Conservation (phyloP, 1,284 basidiomycete species). For the Malassezia sp. region DNA sequence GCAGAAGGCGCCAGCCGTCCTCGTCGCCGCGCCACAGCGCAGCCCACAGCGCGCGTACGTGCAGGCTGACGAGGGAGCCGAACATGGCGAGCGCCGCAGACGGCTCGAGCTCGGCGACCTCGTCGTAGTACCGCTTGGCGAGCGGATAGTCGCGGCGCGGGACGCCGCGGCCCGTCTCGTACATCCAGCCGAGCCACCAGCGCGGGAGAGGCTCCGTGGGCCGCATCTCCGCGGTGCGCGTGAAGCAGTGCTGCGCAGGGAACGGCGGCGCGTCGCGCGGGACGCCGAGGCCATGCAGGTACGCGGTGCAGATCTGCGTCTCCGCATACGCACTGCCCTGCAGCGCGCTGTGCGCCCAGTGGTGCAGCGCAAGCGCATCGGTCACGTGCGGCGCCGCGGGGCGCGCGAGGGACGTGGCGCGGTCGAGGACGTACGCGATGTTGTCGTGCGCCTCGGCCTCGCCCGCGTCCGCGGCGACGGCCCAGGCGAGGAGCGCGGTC, state of each 20-base stretch:
- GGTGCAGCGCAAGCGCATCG: constrained; percentile 68
- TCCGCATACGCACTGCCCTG: constrained; percentile 90
- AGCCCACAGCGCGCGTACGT: constrained; percentile 68
- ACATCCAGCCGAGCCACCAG: constrained; percentile 98
- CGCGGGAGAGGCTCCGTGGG: background rate
- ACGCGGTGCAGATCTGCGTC: constrained; percentile 78
- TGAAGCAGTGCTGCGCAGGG: constrained; percentile 2
- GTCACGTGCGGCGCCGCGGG: constrained; percentile 31
- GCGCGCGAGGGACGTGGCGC: constrained; percentile 44
- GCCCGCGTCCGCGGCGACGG: constrained; percentile 74
- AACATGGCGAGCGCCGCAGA: background rate
- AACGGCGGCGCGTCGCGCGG: too few relatives aligned
- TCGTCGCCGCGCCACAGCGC: constrained; percentile 12
- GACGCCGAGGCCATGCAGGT: constrained; percentile 49
- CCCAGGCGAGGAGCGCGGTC: constrained; percentile 52
- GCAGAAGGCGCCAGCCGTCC: constrained; percentile 3
- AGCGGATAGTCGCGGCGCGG: constrained; percentile 72
- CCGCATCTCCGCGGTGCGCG: background rate
- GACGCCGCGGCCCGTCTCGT: constrained; percentile 87
- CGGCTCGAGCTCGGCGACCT: constrained; percentile 61
- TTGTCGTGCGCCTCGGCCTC: constrained; percentile 91
- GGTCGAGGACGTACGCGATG: constrained; percentile 79
- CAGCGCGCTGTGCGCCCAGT: constrained; percentile 85
- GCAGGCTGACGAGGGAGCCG: constrained; percentile 59
- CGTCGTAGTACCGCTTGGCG: constrained; percentile 90